phyloP scores from a whole-genome alignment of 1,284 basidiomycete species.

The Xerocomus cyaneibrunnescens region DNA sequence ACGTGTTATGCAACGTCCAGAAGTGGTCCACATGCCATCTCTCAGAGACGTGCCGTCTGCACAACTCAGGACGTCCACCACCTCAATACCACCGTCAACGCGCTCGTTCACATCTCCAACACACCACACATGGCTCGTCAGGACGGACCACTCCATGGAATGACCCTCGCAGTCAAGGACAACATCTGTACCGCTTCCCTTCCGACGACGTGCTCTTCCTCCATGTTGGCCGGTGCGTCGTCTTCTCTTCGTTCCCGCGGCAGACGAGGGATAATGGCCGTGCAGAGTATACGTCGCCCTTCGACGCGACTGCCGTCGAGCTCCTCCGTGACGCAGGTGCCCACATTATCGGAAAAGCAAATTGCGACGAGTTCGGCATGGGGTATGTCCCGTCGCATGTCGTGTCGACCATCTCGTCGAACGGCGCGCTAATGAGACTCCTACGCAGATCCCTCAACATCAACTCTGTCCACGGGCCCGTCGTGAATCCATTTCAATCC shows the following conservation, averaged over 20 bases:
- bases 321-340: constrained; percentile 68
- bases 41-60: constrained; percentile 11
- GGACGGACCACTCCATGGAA: constrained; percentile 34
- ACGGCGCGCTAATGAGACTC: neutral
- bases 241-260: neutral
- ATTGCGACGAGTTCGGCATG: constrained; percentile 99
- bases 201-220: constrained; percentile 79
- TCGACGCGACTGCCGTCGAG: constrained; percentile 83
- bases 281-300: constrained; percentile 75
- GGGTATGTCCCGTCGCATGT: constrained; percentile 54
- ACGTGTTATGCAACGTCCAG: neutral
- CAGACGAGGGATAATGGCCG: neutral
- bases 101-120: constrained; percentile 20
- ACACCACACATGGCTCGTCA: neutral
- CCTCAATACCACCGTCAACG: constrained; percentile 19
- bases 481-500: constrained; percentile 68
- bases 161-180: constrained; percentile 77
- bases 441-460: constrained; percentile 65
- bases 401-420: neutral
- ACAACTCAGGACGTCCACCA: constrained; percentile 11
- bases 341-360: constrained; percentile 82
- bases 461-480: constrained; percentile 71
- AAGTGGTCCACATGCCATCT: neutral
- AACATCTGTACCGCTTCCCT: constrained; percentile 74
- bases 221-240: constrained; percentile 62